Conservation (phyloP, 345 rosid species). For the Dipteronia dyeriana region DNA sequence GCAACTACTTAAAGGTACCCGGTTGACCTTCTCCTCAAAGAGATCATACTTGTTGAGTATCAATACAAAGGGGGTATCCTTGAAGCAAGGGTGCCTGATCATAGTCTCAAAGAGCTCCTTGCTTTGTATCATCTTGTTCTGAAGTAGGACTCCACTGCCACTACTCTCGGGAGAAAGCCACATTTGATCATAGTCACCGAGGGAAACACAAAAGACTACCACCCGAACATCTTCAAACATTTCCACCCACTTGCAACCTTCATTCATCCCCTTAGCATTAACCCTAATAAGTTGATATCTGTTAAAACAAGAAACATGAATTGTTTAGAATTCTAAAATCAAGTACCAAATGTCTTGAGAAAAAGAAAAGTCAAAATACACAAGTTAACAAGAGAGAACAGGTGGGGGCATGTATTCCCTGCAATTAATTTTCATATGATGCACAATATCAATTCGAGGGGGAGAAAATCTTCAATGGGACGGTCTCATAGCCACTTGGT, state of each 20-base stretch:
- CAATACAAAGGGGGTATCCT: slow-evolving; percentile 76
- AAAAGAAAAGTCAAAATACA: not conserved
- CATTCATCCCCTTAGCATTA: slow-evolving; percentile 88
- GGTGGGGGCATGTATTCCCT: not conserved
- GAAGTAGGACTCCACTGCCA: slow-evolving; percentile 54
- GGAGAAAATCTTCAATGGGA: no score
- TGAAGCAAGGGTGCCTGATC: slow-evolving; percentile 86
- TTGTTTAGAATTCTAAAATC: not conserved
- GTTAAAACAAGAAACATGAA: slow-evolving; percentile 13
- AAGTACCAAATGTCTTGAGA: not conserved
- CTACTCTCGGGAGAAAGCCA: slow-evolving; percentile 44
- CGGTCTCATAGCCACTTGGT: no score
- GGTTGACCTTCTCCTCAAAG: slow-evolving; percentile 80
- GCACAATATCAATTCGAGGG: not conserved
- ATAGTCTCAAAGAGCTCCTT: slow-evolving; percentile 81
- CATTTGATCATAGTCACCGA: slow-evolving; percentile 84
- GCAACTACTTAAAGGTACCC: slow-evolving; percentile 63
- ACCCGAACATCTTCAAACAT: slow-evolving; percentile 96
- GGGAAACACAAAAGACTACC: slow-evolving; percentile 81
- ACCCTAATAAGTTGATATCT: slow-evolving; percentile 95
- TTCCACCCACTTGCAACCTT: slow-evolving; percentile 99
- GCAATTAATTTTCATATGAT: not conserved
- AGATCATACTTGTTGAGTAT: slow-evolving; percentile 92
- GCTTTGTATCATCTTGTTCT: slow-evolving; percentile 89
- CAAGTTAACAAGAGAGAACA: not conserved